Base-by-base conservation (phyloP, 495 filamentous ascomycete genomes). In the Halenospora varia region DNA sequence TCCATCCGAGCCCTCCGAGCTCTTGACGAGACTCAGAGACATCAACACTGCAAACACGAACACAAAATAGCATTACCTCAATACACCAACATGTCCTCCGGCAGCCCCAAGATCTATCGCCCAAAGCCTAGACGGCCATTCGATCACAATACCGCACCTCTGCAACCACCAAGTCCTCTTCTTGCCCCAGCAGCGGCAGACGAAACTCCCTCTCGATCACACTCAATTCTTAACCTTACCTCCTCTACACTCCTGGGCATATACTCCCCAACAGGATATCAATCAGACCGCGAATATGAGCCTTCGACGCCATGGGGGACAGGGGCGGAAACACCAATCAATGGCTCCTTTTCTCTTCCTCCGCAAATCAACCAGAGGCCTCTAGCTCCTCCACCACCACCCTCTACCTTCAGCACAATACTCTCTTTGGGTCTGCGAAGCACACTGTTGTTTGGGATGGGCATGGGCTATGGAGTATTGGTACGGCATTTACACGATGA, bases 221-320 rank as follows among this genome's bases (percentile, higher is more conserved):
- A 84, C 50, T 96, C 92, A 2, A 78, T 89, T 24, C 79, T 93
- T 63, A 96, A 96, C 68, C 80, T 97, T 51, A 96, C 92, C 24
- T 85, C 88, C 13, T 89, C 89, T 2, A 96, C 94, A 0, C 82
- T 97, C 0, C 88, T 85, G 61, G 94, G 94, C 45, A 98, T 97
- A 68, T 97, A 94, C 74, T 80, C 83, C 10, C 88, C 86, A 13
- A 83, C 82, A 2, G 81, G 75, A 56, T 79, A 77, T 61, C 76
- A 77, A 56, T 74, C 69, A 42, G 70, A 67, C 26, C 74, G 75
- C 17, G 79, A 82, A 54, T 56, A 60, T 25, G 69, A 74, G 40
- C 61, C 70, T 17, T 66, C 63, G 19, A 75, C 75, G 0, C 72
- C 89, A 35, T 92, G 87, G 86, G 88, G 86, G 29, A 88, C 83